Conservation (phyloP, 2,329 filamentous ascomycete genomes). For the Sporothrix inflata region DNA sequence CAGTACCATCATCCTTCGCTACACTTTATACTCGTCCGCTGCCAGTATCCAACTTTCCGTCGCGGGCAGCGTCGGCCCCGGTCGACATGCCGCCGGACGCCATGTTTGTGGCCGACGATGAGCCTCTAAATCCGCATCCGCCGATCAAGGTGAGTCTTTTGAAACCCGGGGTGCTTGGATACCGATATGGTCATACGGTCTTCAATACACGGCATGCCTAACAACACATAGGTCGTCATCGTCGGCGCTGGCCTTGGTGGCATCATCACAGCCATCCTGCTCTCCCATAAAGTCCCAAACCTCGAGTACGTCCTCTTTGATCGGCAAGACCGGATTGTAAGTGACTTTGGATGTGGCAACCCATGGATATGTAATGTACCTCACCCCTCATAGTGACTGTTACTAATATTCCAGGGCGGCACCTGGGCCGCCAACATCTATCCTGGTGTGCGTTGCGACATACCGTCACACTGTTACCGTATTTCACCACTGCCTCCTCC, state of each 20-base stretch:
- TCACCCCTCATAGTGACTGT: background rate
- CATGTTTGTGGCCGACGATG: conserved; percentile 17
- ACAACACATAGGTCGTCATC: background rate
- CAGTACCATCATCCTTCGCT: background rate
- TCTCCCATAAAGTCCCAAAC: background rate
- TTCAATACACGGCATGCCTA: too few species aligned
- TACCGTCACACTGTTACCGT: conserved; percentile 34
- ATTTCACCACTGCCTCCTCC: background rate
- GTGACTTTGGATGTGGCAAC: background rate
- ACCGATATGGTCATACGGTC: too few species aligned
- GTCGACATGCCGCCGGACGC: conserved; percentile 2
- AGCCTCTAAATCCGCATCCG: conserved; percentile 21
- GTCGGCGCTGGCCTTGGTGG: background rate
- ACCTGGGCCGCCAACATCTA: conserved; percentile 31
- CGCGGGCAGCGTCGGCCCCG: background rate
- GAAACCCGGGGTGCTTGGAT: too few species aligned
- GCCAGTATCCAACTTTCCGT: background rate
- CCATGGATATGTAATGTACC: background rate
- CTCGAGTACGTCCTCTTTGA: background rate
- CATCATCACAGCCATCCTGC: conserved; percentile 6
- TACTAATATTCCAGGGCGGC: conserved; percentile 24
- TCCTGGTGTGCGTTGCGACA: conserved; percentile 34
- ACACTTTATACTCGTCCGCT: background rate
- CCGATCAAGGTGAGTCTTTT: conserved; percentile 31
- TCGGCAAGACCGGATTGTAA: conserved; percentile 2